phyloP scores from a whole-genome alignment of 2,329 filamentous ascomycete species.

The Elsinoe arachidis region DNA sequence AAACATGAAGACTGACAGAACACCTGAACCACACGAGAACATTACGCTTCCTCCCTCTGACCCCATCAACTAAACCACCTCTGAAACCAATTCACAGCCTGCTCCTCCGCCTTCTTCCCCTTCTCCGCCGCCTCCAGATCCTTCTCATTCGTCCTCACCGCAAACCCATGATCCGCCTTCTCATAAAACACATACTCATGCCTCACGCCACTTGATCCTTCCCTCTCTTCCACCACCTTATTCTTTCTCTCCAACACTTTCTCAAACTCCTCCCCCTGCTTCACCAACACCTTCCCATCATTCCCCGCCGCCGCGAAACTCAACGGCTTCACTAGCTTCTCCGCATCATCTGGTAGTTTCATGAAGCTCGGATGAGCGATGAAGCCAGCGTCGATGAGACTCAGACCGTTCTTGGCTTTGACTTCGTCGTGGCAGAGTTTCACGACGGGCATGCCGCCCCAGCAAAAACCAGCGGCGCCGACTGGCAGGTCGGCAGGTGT shows the following conservation, averaged over 20 bases:
- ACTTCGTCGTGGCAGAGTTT: constrained; percentile 26
- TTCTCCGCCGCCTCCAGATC: constrained; percentile 25
- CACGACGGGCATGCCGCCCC: constrained; percentile 29
- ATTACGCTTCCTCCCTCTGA: background rate
- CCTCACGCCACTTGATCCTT: constrained; percentile 23
- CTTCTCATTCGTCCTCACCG: constrained; percentile 26
- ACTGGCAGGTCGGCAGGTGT: constrained; percentile 25
- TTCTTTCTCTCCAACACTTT: constrained; percentile 28
- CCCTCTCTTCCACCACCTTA: constrained; percentile 25
- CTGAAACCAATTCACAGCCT: constrained; percentile 32
- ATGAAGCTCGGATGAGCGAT: constrained; percentile 30
- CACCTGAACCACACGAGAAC: no score
- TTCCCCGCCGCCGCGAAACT: constrained; percentile 28
- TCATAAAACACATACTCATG: constrained; percentile 32
- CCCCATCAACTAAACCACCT: constrained; percentile 24
- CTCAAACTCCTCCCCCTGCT: constrained; percentile 27
- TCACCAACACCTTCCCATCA: constrained; percentile 23
- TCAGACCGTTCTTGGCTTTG: constrained; percentile 23
- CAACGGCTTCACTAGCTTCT: constrained; percentile 27
- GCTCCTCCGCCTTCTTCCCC: constrained; percentile 30
- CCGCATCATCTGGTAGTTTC: constrained; percentile 27
- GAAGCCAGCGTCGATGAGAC: constrained; percentile 28
- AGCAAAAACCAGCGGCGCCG: constrained; percentile 30
- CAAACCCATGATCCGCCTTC: constrained; percentile 31
- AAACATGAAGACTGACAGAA: no score